phyloP scores from a whole-genome alignment of 208 protist species.

The Naegleria gruberi region DNA sequence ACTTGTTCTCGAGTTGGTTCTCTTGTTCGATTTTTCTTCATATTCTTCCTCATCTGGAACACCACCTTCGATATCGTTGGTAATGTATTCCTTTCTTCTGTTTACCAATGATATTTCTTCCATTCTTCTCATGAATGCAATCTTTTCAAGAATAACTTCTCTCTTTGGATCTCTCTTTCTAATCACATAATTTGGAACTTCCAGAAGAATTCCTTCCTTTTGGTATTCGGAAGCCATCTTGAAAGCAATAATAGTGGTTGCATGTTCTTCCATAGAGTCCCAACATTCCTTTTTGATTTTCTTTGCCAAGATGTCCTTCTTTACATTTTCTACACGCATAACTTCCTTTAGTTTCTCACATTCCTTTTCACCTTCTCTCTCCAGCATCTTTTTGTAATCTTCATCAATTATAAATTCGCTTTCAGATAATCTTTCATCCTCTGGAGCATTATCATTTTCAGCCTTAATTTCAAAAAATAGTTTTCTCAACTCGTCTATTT shows the following conservation, averaged over 20 bases:
- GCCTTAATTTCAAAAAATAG: slow-evolving; percentile 43
- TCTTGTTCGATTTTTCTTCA: neutral
- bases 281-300: slow-evolving; percentile 57
- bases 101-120: slow-evolving; percentile 34
- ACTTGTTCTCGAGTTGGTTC: neutral
- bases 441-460: slow-evolving; percentile 47
- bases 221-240: neutral
- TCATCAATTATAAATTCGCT: slow-evolving; percentile 55
- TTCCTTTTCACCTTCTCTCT: slow-evolving; percentile 47
- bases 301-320: slow-evolving; percentile 65
- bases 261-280: slow-evolving; percentile 63
- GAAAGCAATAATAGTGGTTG: slow-evolving; percentile 55
- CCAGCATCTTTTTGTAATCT: slow-evolving; percentile 52
- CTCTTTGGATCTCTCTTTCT: slow-evolving; percentile 38
- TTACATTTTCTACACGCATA: slow-evolving; percentile 56
- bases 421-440: slow-evolving; percentile 42
- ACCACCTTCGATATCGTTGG: neutral
- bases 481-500: slow-evolving; percentile 30
- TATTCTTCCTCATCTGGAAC: neutral
- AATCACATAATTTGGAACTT: slow-evolving; percentile 66
- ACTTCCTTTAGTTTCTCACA: slow-evolving; percentile 54
- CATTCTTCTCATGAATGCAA: slow-evolving; percentile 60
- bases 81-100: slow-evolving; percentile 14
- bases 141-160: slow-evolving; percentile 53
- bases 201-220: neutral